Percentiles rank a stretch among this genome's conserved stretches.
These are phyloP conservation scores for Vitis riparia DNA, from an alignment of 164 flowering plant genomes.

Conservation along the genomic window DNA sequence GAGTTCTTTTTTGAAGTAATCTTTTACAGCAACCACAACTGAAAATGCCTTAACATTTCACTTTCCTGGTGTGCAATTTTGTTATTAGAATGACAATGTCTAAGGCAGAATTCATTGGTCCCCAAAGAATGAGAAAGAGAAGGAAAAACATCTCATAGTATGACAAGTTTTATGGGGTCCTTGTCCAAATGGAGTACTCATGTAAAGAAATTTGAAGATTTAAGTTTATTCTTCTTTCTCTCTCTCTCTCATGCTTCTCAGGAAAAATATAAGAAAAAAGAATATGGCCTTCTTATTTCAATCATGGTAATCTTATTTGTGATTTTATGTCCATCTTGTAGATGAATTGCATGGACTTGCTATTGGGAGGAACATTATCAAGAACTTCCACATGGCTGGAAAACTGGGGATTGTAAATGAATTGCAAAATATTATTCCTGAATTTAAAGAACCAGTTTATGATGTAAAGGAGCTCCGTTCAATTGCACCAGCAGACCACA, in stretches of 20 bases:
- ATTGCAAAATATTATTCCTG: constrained; percentile 23
- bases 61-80: neutral
- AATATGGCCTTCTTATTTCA: neutral
- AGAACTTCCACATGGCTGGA: constrained; percentile 92
- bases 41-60: neutral
- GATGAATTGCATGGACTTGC: constrained; percentile 95
- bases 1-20: no score
- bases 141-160: neutral
- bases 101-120: neutral
- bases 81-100: neutral
- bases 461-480: constrained; percentile 82
- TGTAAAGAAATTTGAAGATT: neutral
- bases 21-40: no score
- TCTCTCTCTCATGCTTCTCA: neutral
- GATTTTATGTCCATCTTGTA: constrained; percentile 24
- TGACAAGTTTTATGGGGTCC: neutral
- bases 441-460: constrained; percentile 77
- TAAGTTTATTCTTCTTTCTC: neutral
- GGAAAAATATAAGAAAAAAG: neutral
- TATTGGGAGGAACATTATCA: constrained; percentile 86
- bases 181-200: neutral
- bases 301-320: neutral
- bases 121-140: neutral
- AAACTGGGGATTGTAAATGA: constrained; percentile 28
- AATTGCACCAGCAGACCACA: constrained; percentile 86